A percentile compares a stretch with the other conserved stretches of the same genome.
These are phyloP conservation scores for Oryza glaberrima DNA, from an alignment of 176 grass and related monocot genomes.

Conservation along the genomic window DNA sequence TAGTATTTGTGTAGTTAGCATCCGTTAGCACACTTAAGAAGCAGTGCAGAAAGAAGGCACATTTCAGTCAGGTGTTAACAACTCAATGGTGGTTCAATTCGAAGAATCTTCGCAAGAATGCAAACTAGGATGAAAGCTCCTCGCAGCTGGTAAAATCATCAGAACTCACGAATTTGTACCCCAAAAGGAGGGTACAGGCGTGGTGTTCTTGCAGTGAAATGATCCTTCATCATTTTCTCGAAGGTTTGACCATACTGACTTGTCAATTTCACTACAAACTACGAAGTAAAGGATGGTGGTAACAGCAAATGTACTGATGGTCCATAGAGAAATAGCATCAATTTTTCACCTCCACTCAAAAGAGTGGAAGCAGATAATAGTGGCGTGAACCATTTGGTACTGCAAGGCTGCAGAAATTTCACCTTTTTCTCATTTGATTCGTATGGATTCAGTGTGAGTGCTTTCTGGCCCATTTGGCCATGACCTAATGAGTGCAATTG, in stretches of 20 bases:
- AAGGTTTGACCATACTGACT: not conserved
- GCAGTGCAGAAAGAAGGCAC: not conserved
- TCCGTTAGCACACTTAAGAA: not conserved
- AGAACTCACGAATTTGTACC: not conserved
- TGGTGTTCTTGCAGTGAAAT: constrained; percentile 23
- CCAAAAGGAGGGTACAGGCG: constrained; percentile 18
- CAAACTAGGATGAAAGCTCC: not conserved
- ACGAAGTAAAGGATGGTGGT: not conserved
- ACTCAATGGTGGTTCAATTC: not conserved
- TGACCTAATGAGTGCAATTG: constrained; percentile 47
- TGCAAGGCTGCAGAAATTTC: not conserved
- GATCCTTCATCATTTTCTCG: constrained; percentile 12
- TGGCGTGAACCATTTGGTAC: constrained; percentile 21
- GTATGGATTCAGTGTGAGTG: constrained; percentile 33
- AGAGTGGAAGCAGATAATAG: constrained; percentile 34
- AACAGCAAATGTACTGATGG: not conserved
- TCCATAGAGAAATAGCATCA: not conserved
- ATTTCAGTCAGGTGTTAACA: not conserved
- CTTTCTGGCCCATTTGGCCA: constrained; percentile 18
- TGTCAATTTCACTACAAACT: constrained; percentile 2
- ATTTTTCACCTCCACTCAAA: not conserved
- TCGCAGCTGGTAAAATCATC: not conserved
- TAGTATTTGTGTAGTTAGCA: no score
- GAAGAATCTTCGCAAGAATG: not conserved
- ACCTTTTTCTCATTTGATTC: constrained; percentile 19